Evolutionary conservation across 2,329 filamentous ascomycete genomes (phyloP), one percentile per base, ranked within the genome.

Genomic region (Pseudogymnoascus sp.): DNA sequence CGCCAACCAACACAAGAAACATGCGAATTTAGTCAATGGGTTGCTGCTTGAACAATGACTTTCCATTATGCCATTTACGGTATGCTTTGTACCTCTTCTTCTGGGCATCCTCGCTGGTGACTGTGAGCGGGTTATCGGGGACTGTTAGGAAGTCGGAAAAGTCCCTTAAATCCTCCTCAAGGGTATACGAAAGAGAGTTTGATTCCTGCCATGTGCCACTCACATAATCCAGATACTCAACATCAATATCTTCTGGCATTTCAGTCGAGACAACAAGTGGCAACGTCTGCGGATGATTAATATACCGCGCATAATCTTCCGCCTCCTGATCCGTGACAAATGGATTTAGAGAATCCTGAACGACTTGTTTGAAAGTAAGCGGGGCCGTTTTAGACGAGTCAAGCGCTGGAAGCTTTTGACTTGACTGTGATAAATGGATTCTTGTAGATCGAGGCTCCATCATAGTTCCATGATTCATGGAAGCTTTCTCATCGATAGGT

Each of bases 81-180:
- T 99, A 99, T 8, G 92, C 90, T 76, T 96, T 97, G 74, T 99
- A 99, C 67, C 94, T 81, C 80, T 97, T 97, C 81, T 96, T 97
- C 39, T 82, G 81, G 50, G 86, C 81, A 73, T 97, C 94, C 69
- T 95, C 92, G 47, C 92, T 87, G 1, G 86, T 87, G 12, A 97
- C 93, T 2, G 90, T 95, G 59, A 99, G 76, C 16, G 91, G 90
- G 68, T 96, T 90, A 63, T 94, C 89, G 4, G 83, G 84, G 11
- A 94, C 83, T 43, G 81, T 83, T 61, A 97, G 73, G 69, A 94
- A 88, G 64, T 94, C 89, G 30, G 78, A 78, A 73, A 95, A 97
- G 62, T 90, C 83, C 18, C 82, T 82, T 50, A 87, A 69, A 65
- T 91, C 89, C 62, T 88, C 85, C 61, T 86, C 86, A 3, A 80